Conservation (phyloP, 2,329 filamentous ascomycete genomes). For the Corniculantispora saksenae region DNA sequence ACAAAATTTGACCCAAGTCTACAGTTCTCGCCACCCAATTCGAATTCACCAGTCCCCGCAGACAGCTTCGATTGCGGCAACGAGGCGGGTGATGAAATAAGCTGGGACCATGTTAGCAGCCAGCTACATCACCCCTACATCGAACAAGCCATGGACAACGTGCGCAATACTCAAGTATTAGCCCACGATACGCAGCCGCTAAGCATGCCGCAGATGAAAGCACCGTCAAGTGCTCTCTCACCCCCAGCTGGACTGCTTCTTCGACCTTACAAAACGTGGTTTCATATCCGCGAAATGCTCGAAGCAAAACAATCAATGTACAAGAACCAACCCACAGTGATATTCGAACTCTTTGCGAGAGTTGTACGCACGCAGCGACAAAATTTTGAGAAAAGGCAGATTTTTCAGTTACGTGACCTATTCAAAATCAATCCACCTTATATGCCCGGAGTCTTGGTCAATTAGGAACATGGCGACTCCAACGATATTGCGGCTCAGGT, state of each 20-base stretch:
- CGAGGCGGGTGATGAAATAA: conserved; percentile 31
- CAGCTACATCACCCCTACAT: not conserved
- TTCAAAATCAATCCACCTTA: conserved; percentile 60
- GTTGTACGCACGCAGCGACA: conserved; percentile 60
- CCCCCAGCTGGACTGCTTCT: conserved; percentile 12
- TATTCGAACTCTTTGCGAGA: conserved; percentile 65
- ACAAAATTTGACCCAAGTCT: conserved; percentile 39
- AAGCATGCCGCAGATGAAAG: not conserved
- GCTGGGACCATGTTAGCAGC: conserved; percentile 39
- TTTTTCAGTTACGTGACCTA: conserved; percentile 65
- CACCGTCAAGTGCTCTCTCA: not conserved
- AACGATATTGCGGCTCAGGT: conserved; percentile 28
- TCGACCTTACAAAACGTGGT: conserved; percentile 51
- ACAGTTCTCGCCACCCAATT: conserved; percentile 35
- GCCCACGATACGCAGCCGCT: not conserved
- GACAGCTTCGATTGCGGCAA: conserved; percentile 15
- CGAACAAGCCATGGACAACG: not conserved
- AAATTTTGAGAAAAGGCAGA: conserved; percentile 50
- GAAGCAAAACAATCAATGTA: conserved; percentile 41
- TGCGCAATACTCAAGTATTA: not conserved
- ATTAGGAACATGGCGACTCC: conserved; percentile 31
- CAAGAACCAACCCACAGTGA: conserved; percentile 37
- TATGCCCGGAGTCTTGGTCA: conserved; percentile 31
- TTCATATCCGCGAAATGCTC: conserved; percentile 63
- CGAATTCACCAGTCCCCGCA: not conserved